Base-by-base conservation (phyloP, 2,329 filamentous ascomycete genomes). In the Talaromyces sp. region DNA sequence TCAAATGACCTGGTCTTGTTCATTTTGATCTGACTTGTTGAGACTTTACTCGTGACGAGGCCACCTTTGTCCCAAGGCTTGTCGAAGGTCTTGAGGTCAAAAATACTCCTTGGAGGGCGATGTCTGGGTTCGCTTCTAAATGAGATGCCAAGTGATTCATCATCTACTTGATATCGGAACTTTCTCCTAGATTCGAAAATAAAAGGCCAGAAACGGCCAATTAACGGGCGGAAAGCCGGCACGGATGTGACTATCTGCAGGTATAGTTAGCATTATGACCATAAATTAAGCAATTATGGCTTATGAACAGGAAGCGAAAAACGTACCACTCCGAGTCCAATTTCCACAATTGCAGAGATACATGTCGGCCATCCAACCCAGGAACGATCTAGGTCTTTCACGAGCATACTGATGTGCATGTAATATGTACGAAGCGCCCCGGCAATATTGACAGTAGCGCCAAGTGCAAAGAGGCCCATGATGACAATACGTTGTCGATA, bases 361-460 rank as follows among this genome's bases (percentile, higher is more conserved):
- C 76, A 69, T 13, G 75, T 69, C 2, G 74, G 74, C 76, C 75
- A 78, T 34, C 72, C 75, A 22, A 73, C 38, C 76, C 76, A 78
- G 10, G 76, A 77, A 11, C 65, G 65, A 59, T 78, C 76, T 2
- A 60, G 4, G 13, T 72, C 70, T 11, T 67, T 67, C 6, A 75
- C 64, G 13, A 51, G 47, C 72, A 76, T 73, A 60, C 74, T 75
- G 67, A 72, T 72, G 68, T 71, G 76, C 13, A 76, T 72, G 36
- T 76, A 77, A 1, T 72, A 73, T 1, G 76, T 77, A 49, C 76
- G 74, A 17, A 76, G 61, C 2, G 73, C 69, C 7, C 75, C 75
- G 5, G 76, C 76, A 5, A 77, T 70, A 43, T 77, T 76, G 51
- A 78, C 76, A 27, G 78, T 58, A 22, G 75, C 69, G 2, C 77